Conservation (phyloP, 345 rosid species). For the Rubroshorea leprosula region DNA sequence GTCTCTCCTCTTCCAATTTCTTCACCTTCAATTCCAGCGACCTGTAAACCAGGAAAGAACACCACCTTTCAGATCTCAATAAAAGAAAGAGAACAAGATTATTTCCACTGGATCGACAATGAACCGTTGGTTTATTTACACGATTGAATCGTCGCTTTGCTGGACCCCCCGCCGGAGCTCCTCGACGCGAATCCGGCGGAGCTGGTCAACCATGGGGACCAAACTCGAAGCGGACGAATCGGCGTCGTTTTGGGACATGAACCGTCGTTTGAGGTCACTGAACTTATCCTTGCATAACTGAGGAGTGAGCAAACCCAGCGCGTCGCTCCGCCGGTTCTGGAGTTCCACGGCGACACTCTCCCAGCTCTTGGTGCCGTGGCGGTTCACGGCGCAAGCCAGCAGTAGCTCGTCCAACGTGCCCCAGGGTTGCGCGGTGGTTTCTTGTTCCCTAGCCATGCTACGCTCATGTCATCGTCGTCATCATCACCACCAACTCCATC, state of each 20-base stretch:
- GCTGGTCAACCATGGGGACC: constrained; percentile 63
- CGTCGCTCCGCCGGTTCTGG: constrained; percentile 29
- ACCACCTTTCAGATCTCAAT: constrained; percentile 2
- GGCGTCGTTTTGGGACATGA: constrained; percentile 18
- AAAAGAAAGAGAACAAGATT: background rate
- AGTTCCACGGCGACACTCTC: constrained; percentile 68
- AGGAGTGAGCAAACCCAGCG: constrained; percentile 37
- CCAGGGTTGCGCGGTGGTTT: constrained; percentile 33
- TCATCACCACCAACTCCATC: background rate
- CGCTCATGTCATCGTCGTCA: too few relatives aligned
- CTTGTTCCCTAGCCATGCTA: background rate
- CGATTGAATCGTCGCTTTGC: constrained; percentile 37
- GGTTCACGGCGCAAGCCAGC: constrained; percentile 75
- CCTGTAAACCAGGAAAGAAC: constrained; percentile 23
- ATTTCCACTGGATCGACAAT: background rate
- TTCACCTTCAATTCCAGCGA: constrained; percentile 44
- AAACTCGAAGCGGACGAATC: background rate
- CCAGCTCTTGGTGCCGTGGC: constrained; percentile 73
- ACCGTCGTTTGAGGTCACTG: constrained; percentile 59
- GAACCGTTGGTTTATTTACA: constrained; percentile 22
- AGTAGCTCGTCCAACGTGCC: constrained; percentile 83
- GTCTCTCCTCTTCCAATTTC: constrained; percentile 39
- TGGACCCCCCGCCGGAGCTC: constrained; percentile 47
- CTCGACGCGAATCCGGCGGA: constrained; percentile 39
- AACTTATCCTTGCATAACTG: constrained; percentile 55